phyloP scores from a whole-genome alignment of 2,329 filamentous ascomycete species.

The Westerdykella sp. region DNA sequence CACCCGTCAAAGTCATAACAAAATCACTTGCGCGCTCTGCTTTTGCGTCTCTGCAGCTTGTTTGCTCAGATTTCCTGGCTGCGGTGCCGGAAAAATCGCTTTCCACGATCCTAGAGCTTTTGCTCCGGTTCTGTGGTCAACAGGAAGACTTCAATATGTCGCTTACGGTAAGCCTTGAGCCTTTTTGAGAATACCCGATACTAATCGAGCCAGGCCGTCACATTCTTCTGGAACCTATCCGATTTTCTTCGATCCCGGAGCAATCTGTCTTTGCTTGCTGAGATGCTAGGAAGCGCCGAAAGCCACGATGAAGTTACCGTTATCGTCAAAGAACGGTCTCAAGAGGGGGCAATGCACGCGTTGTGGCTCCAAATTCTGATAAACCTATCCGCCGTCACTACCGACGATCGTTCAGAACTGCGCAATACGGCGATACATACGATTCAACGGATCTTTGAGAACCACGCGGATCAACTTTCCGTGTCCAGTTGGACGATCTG shows the following conservation, averaged over 20 bases:
- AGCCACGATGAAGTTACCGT: conserved; percentile 49
- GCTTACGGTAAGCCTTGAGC: conserved; percentile 61
- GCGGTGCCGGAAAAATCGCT: conserved; percentile 62
- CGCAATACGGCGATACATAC: conserved; percentile 88
- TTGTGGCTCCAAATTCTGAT: conserved; percentile 74
- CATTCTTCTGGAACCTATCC: conserved; percentile 92
- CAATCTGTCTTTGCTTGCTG: conserved; percentile 33
- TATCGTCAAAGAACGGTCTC: conserved; percentile 54
- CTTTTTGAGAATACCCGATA: not conserved
- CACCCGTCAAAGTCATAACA: conserved; percentile 45
- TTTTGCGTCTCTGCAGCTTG: conserved; percentile 82
- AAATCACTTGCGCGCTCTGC: conserved; percentile 74
- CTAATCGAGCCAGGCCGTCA: conserved; percentile 60
- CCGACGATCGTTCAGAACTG: conserved; percentile 66
- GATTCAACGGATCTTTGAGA: conserved; percentile 82
- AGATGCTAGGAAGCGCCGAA: conserved; percentile 10
- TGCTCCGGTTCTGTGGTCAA: conserved; percentile 85
- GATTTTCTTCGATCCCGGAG: conserved; percentile 64
- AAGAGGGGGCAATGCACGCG: conserved; percentile 60
- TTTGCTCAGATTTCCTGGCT: conserved; percentile 88
- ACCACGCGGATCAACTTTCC: conserved; percentile 74
- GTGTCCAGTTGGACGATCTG: conserved; percentile 78
- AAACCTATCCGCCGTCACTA: conserved; percentile 63
- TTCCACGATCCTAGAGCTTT: conserved; percentile 76
- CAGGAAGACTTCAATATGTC: conserved; percentile 92